Base-by-base conservation (phyloP, 192 early-diverging fungal species). In the Coemansia sp. region DNA sequence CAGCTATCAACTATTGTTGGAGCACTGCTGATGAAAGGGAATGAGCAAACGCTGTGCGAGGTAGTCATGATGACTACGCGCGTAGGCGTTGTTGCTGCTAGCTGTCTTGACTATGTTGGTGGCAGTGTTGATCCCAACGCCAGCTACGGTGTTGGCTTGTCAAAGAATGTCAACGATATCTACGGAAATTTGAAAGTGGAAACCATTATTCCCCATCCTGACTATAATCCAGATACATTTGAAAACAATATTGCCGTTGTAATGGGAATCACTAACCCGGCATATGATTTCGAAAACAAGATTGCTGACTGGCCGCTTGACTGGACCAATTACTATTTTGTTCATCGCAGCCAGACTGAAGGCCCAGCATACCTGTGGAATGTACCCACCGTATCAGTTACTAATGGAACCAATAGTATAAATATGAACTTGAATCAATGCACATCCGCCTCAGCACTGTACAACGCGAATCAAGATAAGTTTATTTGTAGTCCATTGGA, bases 191-290 rank as follows among this genome's bases (percentile, higher is more conserved):
- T 37, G 7, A 8, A n/a, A 0, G 17, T 64, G 2, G 56, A 59
- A 47, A 55, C 23, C 3, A 47, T 65, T 6, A 19, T 62, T n/a
- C 54, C 55, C 7, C 62, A 74, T n/a, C 62, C 66, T 5, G n/a
- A 57, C 4, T 75, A 62, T 47, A 69, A 75, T 27, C 53, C 63
- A 1, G 10, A 47, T 14, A 75, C 58, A 12, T 62, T 69, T 61
- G 73, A 63, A 38, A 75, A 75, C 59, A 75, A 75, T 47, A 14
- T 75, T 53, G 73, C 73, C 9, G 35, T 75, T 21, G 48, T 75
- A 16, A 39, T 59, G 41, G 7, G n/a, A 11, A 11, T 1, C 6
- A 12, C 4, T 6, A 21, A 37, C 23, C 10, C 22, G 16, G 8
- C 6, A 10, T 11, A n/a, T 39, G 4, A 17, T 6, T 69, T 57